Evolutionary conservation across 495 filamentous ascomycete genomes (phyloP).

Genomic region (Amniculicola lignicola): DNA sequence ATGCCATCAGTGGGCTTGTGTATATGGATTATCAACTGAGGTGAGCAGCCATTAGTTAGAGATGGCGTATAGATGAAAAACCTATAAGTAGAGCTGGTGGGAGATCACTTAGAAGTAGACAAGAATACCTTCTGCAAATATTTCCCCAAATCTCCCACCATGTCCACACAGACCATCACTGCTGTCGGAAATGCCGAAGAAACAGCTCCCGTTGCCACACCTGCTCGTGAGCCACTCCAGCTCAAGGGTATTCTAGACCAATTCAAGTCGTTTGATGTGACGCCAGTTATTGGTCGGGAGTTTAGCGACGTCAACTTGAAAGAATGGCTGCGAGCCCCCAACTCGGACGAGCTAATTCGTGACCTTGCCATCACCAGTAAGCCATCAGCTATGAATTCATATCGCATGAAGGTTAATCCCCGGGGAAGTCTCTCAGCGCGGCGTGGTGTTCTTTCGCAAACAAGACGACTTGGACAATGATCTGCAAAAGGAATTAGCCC

Average conservation of each 20-base stretch:
- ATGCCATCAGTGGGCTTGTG: slow-evolving; percentile 6
- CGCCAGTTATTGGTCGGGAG: slow-evolving; percentile 66
- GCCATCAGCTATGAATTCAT: slow-evolving; percentile 20
- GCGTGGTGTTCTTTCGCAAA: slow-evolving; percentile 78
- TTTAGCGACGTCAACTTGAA: slow-evolving; percentile 57
- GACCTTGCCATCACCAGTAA: slow-evolving; percentile 66
- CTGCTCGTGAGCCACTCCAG: slow-evolving; percentile 44
- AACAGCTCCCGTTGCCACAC: background rate
- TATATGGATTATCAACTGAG: background rate
- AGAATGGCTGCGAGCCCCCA: slow-evolving; percentile 58
- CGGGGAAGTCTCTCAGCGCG: slow-evolving; percentile 66
- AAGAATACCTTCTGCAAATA: background rate
- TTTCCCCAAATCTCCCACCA: slow-evolving; percentile 3
- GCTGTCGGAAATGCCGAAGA: background rate
- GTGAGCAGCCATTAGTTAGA: too few relatives aligned
- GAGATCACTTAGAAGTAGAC: background rate
- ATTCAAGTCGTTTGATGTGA: slow-evolving; percentile 61
- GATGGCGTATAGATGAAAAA: background rate
- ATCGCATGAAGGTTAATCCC: background rate
- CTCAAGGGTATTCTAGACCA: slow-evolving; percentile 54
- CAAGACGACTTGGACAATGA: slow-evolving; percentile 65
- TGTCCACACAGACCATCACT: slow-evolving; percentile 14
- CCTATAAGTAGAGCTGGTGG: background rate
- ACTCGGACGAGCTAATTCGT: slow-evolving; percentile 63
- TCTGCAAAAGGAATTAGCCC: slow-evolving; percentile 64